phyloP scores from a whole-genome alignment of 331 rosid species.

The Erythrophleum ivorense region DNA sequence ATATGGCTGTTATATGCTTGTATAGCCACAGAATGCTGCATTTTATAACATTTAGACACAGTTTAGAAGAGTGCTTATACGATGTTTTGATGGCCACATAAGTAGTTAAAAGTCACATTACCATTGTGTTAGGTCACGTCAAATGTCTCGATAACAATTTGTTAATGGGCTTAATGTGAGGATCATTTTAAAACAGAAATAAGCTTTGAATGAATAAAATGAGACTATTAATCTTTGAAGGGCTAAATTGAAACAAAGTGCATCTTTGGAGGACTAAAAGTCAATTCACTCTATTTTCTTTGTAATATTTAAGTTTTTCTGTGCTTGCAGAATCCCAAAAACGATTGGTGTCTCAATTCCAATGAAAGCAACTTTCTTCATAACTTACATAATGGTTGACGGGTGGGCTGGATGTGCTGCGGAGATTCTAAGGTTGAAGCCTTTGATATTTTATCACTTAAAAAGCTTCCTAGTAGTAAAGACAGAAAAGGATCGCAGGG shows the following conservation, averaged over 20 bases:
- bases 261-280: neutral
- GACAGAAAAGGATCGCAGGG: slow-evolving; percentile 93
- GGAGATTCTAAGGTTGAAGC: slow-evolving; percentile 90
- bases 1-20: too few species aligned
- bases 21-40: neutral
- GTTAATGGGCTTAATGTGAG: neutral
- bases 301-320: slow-evolving; percentile 17
- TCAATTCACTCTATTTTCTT: neutral
- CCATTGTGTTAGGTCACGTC: neutral
- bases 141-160: neutral
- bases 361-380: slow-evolving; percentile 98
- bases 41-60: neutral
- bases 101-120: neutral
- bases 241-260: neutral
- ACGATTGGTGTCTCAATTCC: slow-evolving; percentile 96
- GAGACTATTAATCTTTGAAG: neutral
- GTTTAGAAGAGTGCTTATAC: neutral
- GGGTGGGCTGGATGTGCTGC: slow-evolving; percentile 99
- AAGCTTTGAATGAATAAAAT: neutral
- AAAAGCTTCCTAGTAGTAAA: slow-evolving; percentile 77
- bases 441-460: slow-evolving; percentile 82
- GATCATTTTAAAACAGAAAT: neutral
- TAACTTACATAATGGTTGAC: slow-evolving; percentile 94
- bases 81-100: neutral
- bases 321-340: slow-evolving; percentile 76